A percentile compares a stretch with the other conserved stretches of the same genome.
These are phyloP conservation scores for Fusarium sp. DNA, from an alignment of 2,329 filamentous ascomycete species.

Conservation along the genomic window DNA sequence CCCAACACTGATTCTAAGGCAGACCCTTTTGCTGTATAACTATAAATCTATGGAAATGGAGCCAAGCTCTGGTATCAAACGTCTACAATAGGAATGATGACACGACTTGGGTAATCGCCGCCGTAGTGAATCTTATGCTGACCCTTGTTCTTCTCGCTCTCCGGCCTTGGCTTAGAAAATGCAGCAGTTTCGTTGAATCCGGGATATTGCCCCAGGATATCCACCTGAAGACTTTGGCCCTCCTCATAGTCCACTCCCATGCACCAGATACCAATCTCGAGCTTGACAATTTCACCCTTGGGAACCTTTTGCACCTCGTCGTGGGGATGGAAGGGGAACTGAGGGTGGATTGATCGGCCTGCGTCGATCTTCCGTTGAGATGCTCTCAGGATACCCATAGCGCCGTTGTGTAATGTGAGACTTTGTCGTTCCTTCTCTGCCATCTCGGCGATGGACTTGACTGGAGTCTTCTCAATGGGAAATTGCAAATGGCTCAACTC, in stretches of 20 bases:
- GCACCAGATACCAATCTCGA: constrained; percentile 24
- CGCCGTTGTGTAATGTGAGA: constrained; percentile 20
- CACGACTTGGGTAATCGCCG: constrained; percentile 30
- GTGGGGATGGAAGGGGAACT: constrained; percentile 24
- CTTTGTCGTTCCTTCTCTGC: constrained; percentile 15
- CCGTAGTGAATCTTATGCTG: constrained; percentile 36
- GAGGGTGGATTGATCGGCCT: constrained; percentile 7
- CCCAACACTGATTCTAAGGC: constrained; percentile 61
- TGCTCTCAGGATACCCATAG: constrained; percentile 15
- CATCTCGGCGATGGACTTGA: constrained; percentile 12
- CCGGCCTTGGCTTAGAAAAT: constrained; percentile 18
- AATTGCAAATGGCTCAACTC: constrained; percentile 25
- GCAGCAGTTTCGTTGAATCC: constrained; percentile 18
- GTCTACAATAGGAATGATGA: constrained; percentile 38
- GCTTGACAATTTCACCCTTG: constrained; percentile 25
- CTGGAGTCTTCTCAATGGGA: constrained; percentile 18
- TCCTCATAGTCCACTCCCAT: constrained; percentile 26
- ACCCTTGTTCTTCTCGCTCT: constrained; percentile 23
- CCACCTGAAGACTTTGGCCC: constrained; percentile 3
- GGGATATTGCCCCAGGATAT: constrained; percentile 22
- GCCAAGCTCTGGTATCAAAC: background rate
- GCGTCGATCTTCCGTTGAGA: constrained; percentile 23
- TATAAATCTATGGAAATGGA: background rate
- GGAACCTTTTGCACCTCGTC: constrained; percentile 17
- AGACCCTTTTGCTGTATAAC: constrained; percentile 66